Conservation (phyloP, 805 yeast genomes). For the Yarrowia sp. region DNA sequence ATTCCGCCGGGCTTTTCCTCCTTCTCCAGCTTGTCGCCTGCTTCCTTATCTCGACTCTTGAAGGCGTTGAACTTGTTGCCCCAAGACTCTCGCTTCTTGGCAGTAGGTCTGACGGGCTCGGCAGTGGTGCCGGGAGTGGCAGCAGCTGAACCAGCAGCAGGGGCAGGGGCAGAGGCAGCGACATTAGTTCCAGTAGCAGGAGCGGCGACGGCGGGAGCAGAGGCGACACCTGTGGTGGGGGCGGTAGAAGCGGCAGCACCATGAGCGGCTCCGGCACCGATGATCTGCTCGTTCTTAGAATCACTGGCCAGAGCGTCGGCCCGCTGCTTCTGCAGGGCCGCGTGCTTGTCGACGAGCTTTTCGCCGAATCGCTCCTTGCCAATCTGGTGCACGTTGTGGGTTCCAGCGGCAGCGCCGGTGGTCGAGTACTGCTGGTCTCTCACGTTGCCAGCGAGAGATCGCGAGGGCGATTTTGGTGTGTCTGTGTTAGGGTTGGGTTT, state of each 20-base stretch:
- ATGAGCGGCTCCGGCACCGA: neutral
- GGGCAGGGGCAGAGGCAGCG: neutral
- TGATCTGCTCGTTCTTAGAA: neutral
- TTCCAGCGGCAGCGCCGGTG: neutral
- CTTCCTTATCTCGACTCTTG: slow-evolving; percentile 3
- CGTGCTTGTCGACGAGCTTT: neutral
- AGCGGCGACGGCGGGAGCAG: neutral
- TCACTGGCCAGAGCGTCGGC: neutral
- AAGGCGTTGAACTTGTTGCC: slow-evolving; percentile 10
- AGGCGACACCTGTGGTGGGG: neutral
- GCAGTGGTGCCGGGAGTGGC: neutral
- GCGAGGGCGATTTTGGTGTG: neutral
- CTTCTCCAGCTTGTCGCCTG: neutral
- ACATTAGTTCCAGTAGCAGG: neutral
- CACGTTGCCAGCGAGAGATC: slow-evolving; percentile 9
- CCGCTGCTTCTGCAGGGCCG: neutral
- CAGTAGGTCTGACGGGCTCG: neutral
- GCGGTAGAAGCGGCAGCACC: neutral
- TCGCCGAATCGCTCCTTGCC: slow-evolving; percentile 19
- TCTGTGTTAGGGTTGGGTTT: neutral
- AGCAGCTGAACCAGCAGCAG: neutral
- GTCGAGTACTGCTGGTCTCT: slow-evolving; percentile 1
- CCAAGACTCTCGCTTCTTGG: slow-evolving; percentile 12
- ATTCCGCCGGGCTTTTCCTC: slow-evolving; percentile 4
- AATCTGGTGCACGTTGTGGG: slow-evolving; percentile 5